These are phyloP conservation scores for Actinomortierella ambigua DNA, from an alignment of 371 early-diverging fungal species.

Conservation along the genomic window DNA sequence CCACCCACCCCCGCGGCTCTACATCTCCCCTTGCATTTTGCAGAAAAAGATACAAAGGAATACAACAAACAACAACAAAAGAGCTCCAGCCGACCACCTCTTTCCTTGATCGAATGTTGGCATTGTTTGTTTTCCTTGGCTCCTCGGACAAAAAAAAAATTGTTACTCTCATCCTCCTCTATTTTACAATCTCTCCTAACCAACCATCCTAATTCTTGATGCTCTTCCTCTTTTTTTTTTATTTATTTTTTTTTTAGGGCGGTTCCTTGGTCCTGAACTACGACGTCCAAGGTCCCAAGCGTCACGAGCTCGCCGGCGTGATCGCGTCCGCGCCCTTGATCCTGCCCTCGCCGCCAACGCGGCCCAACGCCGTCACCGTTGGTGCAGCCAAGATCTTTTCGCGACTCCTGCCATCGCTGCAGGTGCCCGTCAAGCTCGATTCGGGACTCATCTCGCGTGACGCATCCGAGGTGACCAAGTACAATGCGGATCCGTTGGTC, in stretches of 20 bases:
- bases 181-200: too few relatives aligned
- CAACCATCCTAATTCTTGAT: too few relatives aligned
- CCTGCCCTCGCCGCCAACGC: constrained; percentile 12
- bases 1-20: too few relatives aligned
- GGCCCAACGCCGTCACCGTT: constrained; percentile 17
- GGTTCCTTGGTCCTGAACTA: constrained; percentile 63
- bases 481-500: constrained; percentile 59
- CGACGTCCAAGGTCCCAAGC: constrained; percentile 46
- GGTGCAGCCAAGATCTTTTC: constrained; percentile 34
- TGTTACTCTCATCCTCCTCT: too few relatives aligned
- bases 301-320: constrained; percentile 52
- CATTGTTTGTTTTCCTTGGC: too few relatives aligned
- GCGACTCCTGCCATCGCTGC: constrained; percentile 53
- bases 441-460: constrained; percentile 55
- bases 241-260: constrained; percentile 47
- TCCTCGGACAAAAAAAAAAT: too few relatives aligned
- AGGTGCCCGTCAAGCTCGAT: constrained; percentile 49
- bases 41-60: too few relatives aligned
- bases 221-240: too few relatives aligned
- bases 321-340: constrained; percentile 52
- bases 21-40: too few relatives aligned
- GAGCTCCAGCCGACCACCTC: too few relatives aligned
- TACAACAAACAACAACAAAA: too few relatives aligned
- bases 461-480: constrained; percentile 50
- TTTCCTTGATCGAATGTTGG: too few relatives aligned